Evolutionary conservation across 192 early-diverging fungal species (phyloP).

Genomic region (Piromyces sp.): DNA sequence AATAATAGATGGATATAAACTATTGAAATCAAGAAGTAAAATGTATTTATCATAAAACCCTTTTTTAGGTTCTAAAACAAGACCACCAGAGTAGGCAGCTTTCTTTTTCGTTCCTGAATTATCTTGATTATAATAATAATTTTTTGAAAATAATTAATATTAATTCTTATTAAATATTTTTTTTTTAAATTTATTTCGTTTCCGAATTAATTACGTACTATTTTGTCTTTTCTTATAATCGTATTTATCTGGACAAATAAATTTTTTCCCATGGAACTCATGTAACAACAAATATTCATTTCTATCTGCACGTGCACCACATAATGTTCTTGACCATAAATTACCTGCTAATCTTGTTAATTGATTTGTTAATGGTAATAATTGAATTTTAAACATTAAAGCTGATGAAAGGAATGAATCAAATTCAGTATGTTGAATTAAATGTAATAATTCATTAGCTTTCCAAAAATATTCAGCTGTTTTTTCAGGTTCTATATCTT

Average conservation of each 20-base stretch:
- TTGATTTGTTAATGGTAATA: constrained; percentile 78
- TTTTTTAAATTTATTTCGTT: too few species aligned
- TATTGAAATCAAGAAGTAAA: constrained; percentile 92
- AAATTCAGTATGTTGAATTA: constrained; percentile 62
- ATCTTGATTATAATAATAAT: neutral
- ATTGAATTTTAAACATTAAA: constrained; percentile 78
- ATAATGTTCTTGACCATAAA: constrained; percentile 78
- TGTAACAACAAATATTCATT: constrained; percentile 91
- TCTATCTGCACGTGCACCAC: constrained; percentile 76
- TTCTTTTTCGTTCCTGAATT: constrained; percentile 38
- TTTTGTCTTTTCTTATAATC: constrained; percentile 5
- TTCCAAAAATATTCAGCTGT: constrained; percentile 38
- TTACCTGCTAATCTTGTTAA: constrained; percentile 87
- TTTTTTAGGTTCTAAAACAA: constrained; percentile 93
- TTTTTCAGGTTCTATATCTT: constrained; percentile 46
- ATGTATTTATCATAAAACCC: constrained; percentile 94
- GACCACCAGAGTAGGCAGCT: constrained; percentile 81
- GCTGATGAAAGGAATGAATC: constrained; percentile 63
- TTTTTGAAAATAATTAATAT: neutral
- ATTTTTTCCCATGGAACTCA: constrained; percentile 84
- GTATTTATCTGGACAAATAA: constrained; percentile 75
- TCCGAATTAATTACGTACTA: constrained; percentile 1
- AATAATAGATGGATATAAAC: constrained; percentile 97
- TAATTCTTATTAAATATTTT: constrained; percentile 3
- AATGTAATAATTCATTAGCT: constrained; percentile 35